Evolutionary conservation across 805 yeast genomes (phyloP), one percentile per base, ranked within the genome.

Genomic region (Teunomyces lycoperdinae): DNA sequence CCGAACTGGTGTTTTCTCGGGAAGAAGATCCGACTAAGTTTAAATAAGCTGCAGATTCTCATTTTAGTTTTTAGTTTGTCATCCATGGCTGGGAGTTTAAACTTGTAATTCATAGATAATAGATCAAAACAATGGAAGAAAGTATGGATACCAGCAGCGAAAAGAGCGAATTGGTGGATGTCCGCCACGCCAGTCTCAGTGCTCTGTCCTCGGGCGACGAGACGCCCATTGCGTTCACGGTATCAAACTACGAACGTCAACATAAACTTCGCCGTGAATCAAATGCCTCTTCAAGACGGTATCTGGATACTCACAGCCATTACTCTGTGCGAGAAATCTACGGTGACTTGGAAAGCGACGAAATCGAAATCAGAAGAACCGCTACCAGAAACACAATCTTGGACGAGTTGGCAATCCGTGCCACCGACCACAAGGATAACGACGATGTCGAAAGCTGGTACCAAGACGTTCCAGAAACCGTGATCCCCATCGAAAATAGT

Each of bases 401-500:
- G 17, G 54, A 53, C 27, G 51, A 52, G 39, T 44, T 52, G n/a
- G 50, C 46, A 11, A 35, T 27, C 35, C 43, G 58, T 17, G 48
- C 58, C 40, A 50, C 49, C 35, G 49, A 35, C n/a, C 44, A 8
- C 16, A 42, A 16, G 46, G 46, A 30, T 46, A 11, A 17, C 7
- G 44, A 42, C 20, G 44, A 39, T 14, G 28, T 39, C n/a, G 49
- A 47, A 24, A 47, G 44, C 28, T 41, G 47, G 28, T 32, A 31
- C 16, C 27, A 33, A 16, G 13, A 34, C 27, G 29, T 40, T n/a
- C 31, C 66, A 3, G 72, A 67, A 40, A 52, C 61, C n/a, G 48
- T 64, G 3, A 67, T 71, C 11, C 73, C 74, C 6, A 56, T 66
- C 10, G 64, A 62, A 39, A 60, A 68, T 44, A 77, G 72, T 47